These are phyloP conservation scores for Gonapodya sp. DNA, from an alignment of 192 early-diverging fungal genomes.

Conservation along the genomic window DNA sequence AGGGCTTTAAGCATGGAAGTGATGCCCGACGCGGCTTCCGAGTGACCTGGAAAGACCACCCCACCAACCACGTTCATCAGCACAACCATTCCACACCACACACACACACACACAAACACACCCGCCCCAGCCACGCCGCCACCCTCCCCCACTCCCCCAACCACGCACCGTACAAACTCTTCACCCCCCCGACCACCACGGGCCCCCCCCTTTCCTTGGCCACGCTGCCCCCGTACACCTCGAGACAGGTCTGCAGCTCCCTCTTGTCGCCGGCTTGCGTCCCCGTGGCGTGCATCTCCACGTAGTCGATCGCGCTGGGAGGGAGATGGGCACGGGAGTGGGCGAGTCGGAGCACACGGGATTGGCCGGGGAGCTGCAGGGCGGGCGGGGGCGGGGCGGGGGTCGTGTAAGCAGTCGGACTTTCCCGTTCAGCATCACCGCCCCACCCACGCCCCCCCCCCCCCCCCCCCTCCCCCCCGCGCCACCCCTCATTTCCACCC, in stretches of 20 bases:
- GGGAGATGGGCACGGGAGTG: not conserved
- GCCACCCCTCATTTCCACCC: no score
- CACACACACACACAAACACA: not conserved
- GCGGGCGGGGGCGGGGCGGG: not conserved
- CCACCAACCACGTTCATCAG: not conserved
- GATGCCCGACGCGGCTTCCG: conserved; percentile 4
- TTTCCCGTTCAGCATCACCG: not conserved
- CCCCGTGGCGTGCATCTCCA: conserved; percentile 9
- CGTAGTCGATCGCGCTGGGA: not conserved
- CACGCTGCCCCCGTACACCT: not conserved
- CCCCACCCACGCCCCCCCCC: no score
- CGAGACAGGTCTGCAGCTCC: not conserved
- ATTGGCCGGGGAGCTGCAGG: not conserved
- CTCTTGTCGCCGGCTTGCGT: conserved; percentile 8
- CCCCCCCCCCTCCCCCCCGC: no score
- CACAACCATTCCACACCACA: not conserved
- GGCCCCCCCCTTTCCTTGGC: not conserved
- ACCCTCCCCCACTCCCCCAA: not conserved
- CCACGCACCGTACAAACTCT: conserved; percentile 2
- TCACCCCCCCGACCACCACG: not conserved
- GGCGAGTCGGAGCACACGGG: not conserved
- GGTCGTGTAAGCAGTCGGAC: not conserved
- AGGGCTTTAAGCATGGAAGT: conserved; percentile 1
- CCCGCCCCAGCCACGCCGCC: not conserved
- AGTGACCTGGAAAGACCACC: no score